phyloP scores from a whole-genome alignment of 495 filamentous ascomycete genomes.

The Cudoniella acicularis region DNA sequence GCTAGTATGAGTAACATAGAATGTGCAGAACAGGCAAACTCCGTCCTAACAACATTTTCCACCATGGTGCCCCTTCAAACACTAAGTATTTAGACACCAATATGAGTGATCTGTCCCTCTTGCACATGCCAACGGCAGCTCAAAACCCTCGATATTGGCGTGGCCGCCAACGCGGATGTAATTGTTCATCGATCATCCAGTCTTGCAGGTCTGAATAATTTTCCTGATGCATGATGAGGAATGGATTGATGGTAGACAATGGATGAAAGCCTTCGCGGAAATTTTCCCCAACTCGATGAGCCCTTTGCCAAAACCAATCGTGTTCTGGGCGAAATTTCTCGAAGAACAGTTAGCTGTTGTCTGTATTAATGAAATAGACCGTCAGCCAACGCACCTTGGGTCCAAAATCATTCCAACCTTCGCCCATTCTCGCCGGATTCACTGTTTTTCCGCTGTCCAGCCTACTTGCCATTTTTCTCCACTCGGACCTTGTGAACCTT shows the following conservation, averaged over 20 bases:
- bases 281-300: constrained; percentile 19
- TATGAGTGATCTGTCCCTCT: too few relatives aligned
- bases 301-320: constrained; percentile 23
- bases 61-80: too few relatives aligned
- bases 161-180: too few relatives aligned
- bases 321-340: constrained; percentile 19
- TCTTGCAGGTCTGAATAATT: constrained; percentile 1
- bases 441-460: background rate
- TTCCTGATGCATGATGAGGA: constrained; percentile 6
- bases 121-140: too few relatives aligned
- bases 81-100: too few relatives aligned
- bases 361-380: background rate
- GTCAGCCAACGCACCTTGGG: constrained; percentile 11
- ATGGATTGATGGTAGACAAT: background rate
- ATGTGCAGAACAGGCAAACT: too few relatives aligned
- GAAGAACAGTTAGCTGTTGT: background rate
- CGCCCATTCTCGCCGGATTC: constrained; percentile 12
- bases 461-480: background rate
- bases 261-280: background rate
- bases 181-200: constrained; percentile 2
- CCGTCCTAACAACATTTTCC: too few relatives aligned
- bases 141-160: too few relatives aligned
- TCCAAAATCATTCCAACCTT: constrained; percentile 12
- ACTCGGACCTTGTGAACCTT: constrained; percentile 10
- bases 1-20: too few relatives aligned